Evolutionary conservation across 2,329 filamentous ascomycete genomes (phyloP), one percentile per base, ranked within the genome.

Genomic region (Fusarium sororula): DNA sequence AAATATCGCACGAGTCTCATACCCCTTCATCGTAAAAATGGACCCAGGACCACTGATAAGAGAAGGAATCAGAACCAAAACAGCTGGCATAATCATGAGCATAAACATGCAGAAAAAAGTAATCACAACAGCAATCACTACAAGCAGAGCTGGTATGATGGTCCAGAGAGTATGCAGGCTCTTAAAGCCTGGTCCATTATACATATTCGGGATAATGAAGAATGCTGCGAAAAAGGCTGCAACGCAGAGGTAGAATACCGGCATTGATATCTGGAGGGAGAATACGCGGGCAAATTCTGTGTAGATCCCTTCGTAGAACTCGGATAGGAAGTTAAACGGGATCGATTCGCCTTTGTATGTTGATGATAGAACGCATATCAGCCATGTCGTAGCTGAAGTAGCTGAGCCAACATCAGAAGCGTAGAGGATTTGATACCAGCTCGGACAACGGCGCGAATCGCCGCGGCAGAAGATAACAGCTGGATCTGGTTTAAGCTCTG

Each of bases 401-500:
- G 47, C 22, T 6, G 66, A 48, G 0, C 55, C 56, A 9, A 8
- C 30, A 17, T 38, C 37, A 3, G 14, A 28, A 14, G 14, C 3
- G 28, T 47, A 71, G 3, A 62, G 8, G 3, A 61, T 26, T 6
- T 61, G 56, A 13, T 71, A 71, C 68, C 68, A 71, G 7, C 45
- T 24, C 0, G 39, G 62, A 32, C 67, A 71, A 13, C 56, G 67
- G 1, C 51, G 24, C 1, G 67, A 22, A 20, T 71, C 68, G 1
- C 68, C 68, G 3, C 68, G 56, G 2, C 53, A 70, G n/a, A 71
- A 71, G 6, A 67, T 28, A 3, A 72, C 15, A 17, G 28, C 15
- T 2, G 35, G 20, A 13, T 68, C 66, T 56, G 24, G 10, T 30
- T 45, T 17, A 2, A 24, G 1, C 1, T 18, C 38, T 14, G 54